Evolutionary conservation across 1,139 yeast species (phyloP).

Genomic region (Kodamaea arcana): DNA sequence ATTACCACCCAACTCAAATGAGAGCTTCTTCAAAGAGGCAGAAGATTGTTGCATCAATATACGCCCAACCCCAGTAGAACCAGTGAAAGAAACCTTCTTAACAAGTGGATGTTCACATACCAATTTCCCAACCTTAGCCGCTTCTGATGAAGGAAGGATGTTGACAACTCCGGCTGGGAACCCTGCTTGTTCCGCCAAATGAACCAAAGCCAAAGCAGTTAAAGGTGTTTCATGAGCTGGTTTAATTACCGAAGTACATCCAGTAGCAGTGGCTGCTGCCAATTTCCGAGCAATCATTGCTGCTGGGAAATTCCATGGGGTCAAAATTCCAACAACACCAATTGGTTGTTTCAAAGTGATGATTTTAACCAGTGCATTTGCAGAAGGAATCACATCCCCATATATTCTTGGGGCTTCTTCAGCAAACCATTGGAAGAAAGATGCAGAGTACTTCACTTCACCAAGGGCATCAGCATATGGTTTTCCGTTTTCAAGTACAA

Average conservation of each 20-base stretch:
- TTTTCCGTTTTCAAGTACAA: slow-evolving; percentile 32
- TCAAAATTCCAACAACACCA: slow-evolving; percentile 86
- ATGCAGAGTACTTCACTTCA: slow-evolving; percentile 30
- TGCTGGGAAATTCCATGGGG: slow-evolving; percentile 96
- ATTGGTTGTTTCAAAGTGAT: slow-evolving; percentile 33
- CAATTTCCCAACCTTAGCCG: slow-evolving; percentile 60
- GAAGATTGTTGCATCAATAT: slow-evolving; percentile 45
- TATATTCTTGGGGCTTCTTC: slow-evolving; percentile 34
- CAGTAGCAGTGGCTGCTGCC: slow-evolving; percentile 91
- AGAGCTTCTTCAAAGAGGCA: slow-evolving; percentile 43
- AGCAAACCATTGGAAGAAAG: slow-evolving; percentile 36
- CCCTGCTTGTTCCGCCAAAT: slow-evolving; percentile 73
- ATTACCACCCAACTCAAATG: slow-evolving; percentile 53
- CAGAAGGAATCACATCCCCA: slow-evolving; percentile 25
- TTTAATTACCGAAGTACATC: slow-evolving; percentile 85
- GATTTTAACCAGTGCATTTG: slow-evolving; percentile 15
- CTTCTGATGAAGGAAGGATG: slow-evolving; percentile 55
- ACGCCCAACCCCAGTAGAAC: slow-evolving; percentile 56
- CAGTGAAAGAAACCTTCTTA: slow-evolving; percentile 55
- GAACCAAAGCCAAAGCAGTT: slow-evolving; percentile 77
- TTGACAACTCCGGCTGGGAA: slow-evolving; percentile 84
- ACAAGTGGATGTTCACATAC: slow-evolving; percentile 35
- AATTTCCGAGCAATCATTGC: slow-evolving; percentile 92
- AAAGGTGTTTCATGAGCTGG: slow-evolving; percentile 91
- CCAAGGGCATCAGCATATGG: slow-evolving; percentile 30